Percentiles rank a stretch among this genome's conserved stretches.
Conservation (phyloP, 352 stramenopile species). For the Phytopythium helicoides region DNA sequence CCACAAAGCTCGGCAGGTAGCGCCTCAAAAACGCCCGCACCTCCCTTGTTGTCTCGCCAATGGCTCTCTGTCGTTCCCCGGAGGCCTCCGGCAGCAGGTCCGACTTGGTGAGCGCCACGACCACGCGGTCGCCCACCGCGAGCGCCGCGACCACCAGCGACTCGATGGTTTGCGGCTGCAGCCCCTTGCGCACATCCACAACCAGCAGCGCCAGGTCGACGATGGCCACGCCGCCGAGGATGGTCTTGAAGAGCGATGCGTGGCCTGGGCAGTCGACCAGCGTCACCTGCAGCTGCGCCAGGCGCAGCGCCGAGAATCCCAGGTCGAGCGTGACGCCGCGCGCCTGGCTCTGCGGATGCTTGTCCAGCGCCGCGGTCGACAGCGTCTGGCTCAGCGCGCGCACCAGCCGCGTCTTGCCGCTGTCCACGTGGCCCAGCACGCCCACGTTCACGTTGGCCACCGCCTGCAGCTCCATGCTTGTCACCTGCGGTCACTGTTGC, state of each 20-base stretch:
- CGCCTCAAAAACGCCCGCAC: slow-evolving; percentile 43
- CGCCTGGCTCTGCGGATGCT: slow-evolving; percentile 95
- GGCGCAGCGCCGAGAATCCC: slow-evolving; percentile 96
- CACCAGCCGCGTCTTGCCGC: slow-evolving; percentile 97
- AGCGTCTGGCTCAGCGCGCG: slow-evolving; percentile 96
- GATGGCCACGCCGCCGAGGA: slow-evolving; percentile 98
- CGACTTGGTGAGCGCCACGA: slow-evolving; percentile 97
- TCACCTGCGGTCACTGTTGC: background rate
- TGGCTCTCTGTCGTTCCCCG: slow-evolving; percentile 40
- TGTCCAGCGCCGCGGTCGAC: slow-evolving; percentile 98
- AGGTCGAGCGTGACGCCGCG: slow-evolving; percentile 99
- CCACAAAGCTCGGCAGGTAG: slow-evolving; percentile 14
- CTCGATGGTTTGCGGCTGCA: slow-evolving; percentile 98
- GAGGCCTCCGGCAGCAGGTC: slow-evolving; percentile 86
- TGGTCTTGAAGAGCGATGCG: slow-evolving; percentile 98
- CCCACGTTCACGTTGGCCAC: slow-evolving; percentile 96
- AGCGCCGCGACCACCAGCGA: slow-evolving; percentile 96
- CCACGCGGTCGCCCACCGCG: slow-evolving; percentile 81
- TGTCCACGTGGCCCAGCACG: slow-evolving; percentile 98
- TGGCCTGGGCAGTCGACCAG: slow-evolving; percentile 96
- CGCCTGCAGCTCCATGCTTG: background rate
- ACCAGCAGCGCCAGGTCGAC: slow-evolving; percentile 98
- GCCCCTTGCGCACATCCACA: slow-evolving; percentile 95
- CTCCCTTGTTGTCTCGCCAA: slow-evolving; percentile 67
- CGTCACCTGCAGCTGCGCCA: slow-evolving; percentile 92